Conservation (phyloP, 164 flowering plant genomes). For the Tinospora cordifolia region DNA sequence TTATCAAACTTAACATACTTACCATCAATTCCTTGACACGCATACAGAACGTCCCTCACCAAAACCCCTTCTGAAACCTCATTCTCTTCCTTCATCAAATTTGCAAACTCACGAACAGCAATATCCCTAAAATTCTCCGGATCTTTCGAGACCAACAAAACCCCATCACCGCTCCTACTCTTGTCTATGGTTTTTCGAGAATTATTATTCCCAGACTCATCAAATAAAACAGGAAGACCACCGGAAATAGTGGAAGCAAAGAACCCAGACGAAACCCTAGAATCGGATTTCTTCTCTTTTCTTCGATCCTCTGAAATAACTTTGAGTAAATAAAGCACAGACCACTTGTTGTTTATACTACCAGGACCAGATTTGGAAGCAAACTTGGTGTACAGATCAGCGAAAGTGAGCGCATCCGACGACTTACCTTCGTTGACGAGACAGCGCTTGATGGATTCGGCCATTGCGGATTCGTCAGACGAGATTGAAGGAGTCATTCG, state of each 20-base stretch:
- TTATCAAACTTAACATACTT: conserved; percentile 60
- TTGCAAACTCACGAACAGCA: conserved; percentile 65
- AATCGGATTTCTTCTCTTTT: conserved; percentile 15
- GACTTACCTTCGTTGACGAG: conserved; percentile 83
- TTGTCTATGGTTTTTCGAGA: conserved; percentile 21
- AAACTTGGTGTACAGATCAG: conserved; percentile 78
- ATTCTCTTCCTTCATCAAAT: conserved; percentile 66
- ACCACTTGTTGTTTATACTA: conserved; percentile 67
- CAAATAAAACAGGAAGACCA: conserved; percentile 43
- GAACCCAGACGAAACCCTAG: conserved; percentile 26
- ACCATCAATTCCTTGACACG: conserved; percentile 95
- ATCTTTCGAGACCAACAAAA: conserved; percentile 62
- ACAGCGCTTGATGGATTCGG: conserved; percentile 82
- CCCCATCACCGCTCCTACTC: conserved; percentile 48
- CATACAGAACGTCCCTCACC: conserved; percentile 90
- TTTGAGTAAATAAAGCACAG: conserved; percentile 78
- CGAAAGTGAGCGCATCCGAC: conserved; percentile 74
- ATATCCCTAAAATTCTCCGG: conserved; percentile 69
- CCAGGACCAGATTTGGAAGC: conserved; percentile 64
- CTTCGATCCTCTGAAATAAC: conserved; percentile 60
- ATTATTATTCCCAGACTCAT: not conserved
- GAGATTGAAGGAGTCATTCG: conserved; percentile 82
- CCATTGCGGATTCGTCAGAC: conserved; percentile 71
- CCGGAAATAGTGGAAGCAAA: conserved; percentile 27
- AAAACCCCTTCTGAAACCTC: conserved; percentile 76